Evolutionary conservation across 306 rosid genomes (phyloP), one percentile per base, ranked within the genome.

Genomic region (Albizia julibrissin): DNA sequence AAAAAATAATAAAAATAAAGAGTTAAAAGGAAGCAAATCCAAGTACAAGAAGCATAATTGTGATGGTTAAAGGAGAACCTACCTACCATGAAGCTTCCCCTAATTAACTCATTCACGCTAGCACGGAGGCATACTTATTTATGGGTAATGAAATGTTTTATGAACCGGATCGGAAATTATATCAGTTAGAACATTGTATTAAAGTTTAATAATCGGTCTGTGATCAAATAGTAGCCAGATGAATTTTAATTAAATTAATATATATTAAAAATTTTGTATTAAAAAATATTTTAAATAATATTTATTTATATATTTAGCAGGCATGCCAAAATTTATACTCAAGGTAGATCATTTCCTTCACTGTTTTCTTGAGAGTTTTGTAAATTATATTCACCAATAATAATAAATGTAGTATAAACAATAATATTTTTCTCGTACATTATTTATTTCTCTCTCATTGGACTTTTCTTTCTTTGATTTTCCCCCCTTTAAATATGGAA

Each of bases 11-110:
- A 62, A 26, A 62, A 65, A 31, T 6, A 2, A 4, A 1, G 26
- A 39, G 42, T 39, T 9, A 8, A 34, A 19, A 19, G 27, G 10
- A 18, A 37, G 72, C 4, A 5, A 26, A 8, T 10, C 3, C 2
- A 29, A 29, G n/a, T 42, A 64, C 40, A 64, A 13, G 14, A 19
- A 67, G 0, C 14, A 37, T 67, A 9, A 64, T 67, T 1, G 14
- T 34, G 42, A 67, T 9, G 16, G 46, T 69, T 21, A n/a, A 39
- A 69, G 29, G 52, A 69, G 1, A 69, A 40, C n/a, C 34, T 21
- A 69, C 33, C 33, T 12, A 61, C 74, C 74, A 68, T 4, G 74
- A 69, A 69, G 74, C 74, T 69, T 40, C 52, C 19, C 5, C 74
- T 39, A 5, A 42, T 69, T 42, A 31, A 40, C 8, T 18, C 8